Conservation (phyloP, 352 stramenopile genomes). For the Globisporangium middletonii region DNA sequence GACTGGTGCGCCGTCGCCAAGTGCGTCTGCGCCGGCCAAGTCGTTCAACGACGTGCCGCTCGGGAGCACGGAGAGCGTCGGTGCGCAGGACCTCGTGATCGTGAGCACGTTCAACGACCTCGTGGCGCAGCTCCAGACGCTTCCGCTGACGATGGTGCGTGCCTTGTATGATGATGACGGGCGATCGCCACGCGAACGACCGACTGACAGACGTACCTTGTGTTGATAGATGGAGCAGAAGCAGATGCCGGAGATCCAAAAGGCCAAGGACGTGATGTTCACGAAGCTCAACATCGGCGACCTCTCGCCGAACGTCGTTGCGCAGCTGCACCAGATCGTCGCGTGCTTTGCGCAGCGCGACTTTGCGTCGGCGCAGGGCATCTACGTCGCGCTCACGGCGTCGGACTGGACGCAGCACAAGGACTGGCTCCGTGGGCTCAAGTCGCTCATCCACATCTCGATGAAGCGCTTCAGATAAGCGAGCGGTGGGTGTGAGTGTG, state of each 20-base stretch:
- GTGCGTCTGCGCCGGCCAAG: constrained; percentile 19
- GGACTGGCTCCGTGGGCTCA: constrained; percentile 97
- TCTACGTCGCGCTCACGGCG: constrained; percentile 90
- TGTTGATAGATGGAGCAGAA: constrained; percentile 79
- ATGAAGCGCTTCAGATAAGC: constrained; percentile 88
- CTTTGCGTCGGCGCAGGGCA: constrained; percentile 68
- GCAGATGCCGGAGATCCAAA: constrained; percentile 80
- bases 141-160: constrained; percentile 81
- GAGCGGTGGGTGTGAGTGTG: neutral
- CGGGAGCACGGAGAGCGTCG: constrained; percentile 70
- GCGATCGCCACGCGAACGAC: neutral
- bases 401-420: constrained; percentile 96
- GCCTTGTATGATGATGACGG: neutral
- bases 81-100: constrained; percentile 69
- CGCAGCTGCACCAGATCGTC: constrained; percentile 76
- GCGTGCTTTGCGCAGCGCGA: constrained; percentile 68
- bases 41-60: constrained; percentile 45
- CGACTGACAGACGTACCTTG: constrained; percentile 5
- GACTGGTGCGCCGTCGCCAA: constrained; percentile 53
- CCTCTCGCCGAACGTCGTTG: constrained; percentile 64
- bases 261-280: constrained; percentile 84
- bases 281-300: constrained; percentile 83
- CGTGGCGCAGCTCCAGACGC: constrained; percentile 57
- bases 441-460: constrained; percentile 94
- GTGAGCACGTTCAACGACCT: constrained; percentile 79